Evolutionary conservation across 2,329 filamentous ascomycete species (phyloP).

Genomic region (Didymella lethalis): DNA sequence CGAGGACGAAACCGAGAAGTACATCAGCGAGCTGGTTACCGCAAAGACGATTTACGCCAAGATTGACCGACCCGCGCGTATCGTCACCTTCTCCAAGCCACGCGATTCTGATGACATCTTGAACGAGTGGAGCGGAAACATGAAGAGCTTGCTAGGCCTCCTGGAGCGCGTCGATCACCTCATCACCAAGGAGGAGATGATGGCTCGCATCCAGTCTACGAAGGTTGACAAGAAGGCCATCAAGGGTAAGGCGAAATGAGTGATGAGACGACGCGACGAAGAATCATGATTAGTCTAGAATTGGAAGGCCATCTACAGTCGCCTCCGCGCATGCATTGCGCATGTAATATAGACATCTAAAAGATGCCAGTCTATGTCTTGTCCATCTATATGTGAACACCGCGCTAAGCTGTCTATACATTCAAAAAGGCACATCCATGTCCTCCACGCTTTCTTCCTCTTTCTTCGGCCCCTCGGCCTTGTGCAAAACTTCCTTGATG

Average conservation of each 20-base stretch:
- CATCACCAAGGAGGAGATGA: slow-evolving; percentile 99
- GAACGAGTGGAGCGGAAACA: slow-evolving; percentile 98
- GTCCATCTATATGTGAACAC: slow-evolving; percentile 26
- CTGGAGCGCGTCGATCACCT: slow-evolving; percentile 94
- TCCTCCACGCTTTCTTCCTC: slow-evolving; percentile 68
- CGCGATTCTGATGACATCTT: slow-evolving; percentile 93
- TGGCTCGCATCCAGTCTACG: slow-evolving; percentile 88
- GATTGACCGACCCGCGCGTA: slow-evolving; percentile 90
- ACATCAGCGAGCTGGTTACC: slow-evolving; percentile 95
- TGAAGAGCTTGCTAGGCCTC: slow-evolving; percentile 88
- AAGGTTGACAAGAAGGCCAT: slow-evolving; percentile 53
- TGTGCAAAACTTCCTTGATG: slow-evolving; percentile 64
- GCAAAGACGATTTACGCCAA: slow-evolving; percentile 98
- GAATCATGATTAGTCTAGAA: slow-evolving; percentile 45
- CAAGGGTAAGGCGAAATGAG: slow-evolving; percentile 49
- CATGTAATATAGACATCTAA: slow-evolving; percentile 48
- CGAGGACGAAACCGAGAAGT: slow-evolving; percentile 97
- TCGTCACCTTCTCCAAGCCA: slow-evolving; percentile 94
- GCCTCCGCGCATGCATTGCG: slow-evolving; percentile 43
- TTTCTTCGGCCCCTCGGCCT: slow-evolving; percentile 42
- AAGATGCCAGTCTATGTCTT: slow-evolving; percentile 20
- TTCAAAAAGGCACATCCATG: slow-evolving; percentile 73
- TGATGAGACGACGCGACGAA: slow-evolving; percentile 16
- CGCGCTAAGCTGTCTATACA: slow-evolving; percentile 15
- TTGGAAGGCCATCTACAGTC: slow-evolving; percentile 34